Evolutionary conservation across 2,329 filamentous ascomycete genomes (phyloP).

Genomic region (Colletotrichum coccodes): DNA sequence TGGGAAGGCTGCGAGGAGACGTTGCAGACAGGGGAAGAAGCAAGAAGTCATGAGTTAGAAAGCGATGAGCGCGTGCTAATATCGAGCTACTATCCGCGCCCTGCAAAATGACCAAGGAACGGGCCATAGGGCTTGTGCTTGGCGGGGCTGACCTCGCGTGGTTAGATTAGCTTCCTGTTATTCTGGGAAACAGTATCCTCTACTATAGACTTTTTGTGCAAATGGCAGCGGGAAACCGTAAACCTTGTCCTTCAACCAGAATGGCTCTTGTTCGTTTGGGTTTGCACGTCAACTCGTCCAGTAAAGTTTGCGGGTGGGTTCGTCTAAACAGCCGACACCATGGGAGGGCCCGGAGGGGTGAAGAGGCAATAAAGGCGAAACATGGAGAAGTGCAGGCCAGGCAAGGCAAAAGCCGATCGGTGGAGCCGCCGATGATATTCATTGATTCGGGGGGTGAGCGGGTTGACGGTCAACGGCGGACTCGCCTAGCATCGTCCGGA

Average conservation of each 20-base stretch:
- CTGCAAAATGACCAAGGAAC: slow-evolving; percentile 9
- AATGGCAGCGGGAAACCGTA: background rate
- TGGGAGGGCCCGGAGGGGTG: background rate
- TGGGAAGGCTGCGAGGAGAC: background rate
- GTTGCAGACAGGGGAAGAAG: background rate
- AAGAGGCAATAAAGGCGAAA: slow-evolving; percentile 18
- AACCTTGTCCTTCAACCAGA: background rate
- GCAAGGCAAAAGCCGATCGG: slow-evolving; percentile 11
- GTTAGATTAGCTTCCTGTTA: background rate
- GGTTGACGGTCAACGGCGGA: background rate
- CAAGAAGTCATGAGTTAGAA: background rate
- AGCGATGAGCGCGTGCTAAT: slow-evolving; percentile 16
- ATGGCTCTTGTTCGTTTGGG: slow-evolving; percentile 7
- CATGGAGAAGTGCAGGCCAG: slow-evolving; percentile 16
- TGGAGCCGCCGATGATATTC: slow-evolving; percentile 10
- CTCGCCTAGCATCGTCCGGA: background rate
- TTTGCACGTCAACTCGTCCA: slow-evolving; percentile 17
- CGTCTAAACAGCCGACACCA: background rate
- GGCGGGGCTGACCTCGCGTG: slow-evolving; percentile 2
- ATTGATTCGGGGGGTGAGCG: background rate
- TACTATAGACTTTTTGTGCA: background rate
- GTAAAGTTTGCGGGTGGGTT: slow-evolving; percentile 24
- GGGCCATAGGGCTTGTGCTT: slow-evolving; percentile 13
- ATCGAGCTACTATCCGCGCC: slow-evolving; percentile 4
- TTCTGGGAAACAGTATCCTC: slow-evolving; percentile 6